A percentile compares a stretch with the other conserved stretches of the same genome.
phyloP scores from a whole-genome alignment of 345 rosid genomes.

The Camelina neglecta region DNA sequence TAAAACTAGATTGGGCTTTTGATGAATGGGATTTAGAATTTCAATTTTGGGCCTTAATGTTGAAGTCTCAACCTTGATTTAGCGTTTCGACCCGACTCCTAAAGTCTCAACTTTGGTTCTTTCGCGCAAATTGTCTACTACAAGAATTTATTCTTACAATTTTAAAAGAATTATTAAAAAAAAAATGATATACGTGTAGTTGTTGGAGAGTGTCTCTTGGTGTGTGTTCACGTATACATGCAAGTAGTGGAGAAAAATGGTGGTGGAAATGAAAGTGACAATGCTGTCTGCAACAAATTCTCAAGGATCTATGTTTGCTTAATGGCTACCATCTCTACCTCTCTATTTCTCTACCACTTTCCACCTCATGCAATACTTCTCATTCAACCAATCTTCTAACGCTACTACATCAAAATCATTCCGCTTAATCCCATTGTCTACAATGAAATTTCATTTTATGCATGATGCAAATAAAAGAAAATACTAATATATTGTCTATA shows the following conservation, averaged over 20 bases:
- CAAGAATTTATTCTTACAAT: background rate
- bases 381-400: conserved; percentile 3
- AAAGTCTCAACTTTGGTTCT: no score
- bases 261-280: conserved; percentile 38
- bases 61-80: background rate
- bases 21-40: background rate
- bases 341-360: conserved; percentile 16
- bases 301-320: conserved; percentile 34
- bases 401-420: background rate
- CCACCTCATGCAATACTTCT: conserved; percentile 10
- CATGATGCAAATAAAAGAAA: background rate
- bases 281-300: conserved; percentile 28
- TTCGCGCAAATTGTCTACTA: no score
- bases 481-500: background rate
- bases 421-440: background rate
- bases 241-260: conserved; percentile 36
- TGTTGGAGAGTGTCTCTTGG: conserved; percentile 17
- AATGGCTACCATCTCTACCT: conserved; percentile 30
- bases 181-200: background rate
- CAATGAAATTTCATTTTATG: background rate
- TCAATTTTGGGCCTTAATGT: background rate
- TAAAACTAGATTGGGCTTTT: background rate
- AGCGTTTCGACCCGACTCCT: background rate
- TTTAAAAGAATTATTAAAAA: background rate
- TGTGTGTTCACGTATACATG: conserved; percentile 16